Base-by-base conservation (phyloP, 2,329 filamentous ascomycete genomes). In the Colletotrichum graminicola region DNA sequence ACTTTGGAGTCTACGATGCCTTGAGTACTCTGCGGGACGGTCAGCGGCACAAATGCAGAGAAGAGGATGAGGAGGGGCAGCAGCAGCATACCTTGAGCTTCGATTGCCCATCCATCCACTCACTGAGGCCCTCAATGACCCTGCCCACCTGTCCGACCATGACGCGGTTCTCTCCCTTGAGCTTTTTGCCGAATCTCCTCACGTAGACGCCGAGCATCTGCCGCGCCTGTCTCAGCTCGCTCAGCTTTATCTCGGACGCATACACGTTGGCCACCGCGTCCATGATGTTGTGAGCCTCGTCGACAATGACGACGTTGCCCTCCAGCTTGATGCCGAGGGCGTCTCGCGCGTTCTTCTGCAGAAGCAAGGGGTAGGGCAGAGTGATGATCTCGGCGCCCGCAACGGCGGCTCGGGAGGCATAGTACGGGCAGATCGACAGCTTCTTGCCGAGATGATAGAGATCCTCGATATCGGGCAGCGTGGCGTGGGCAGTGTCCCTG, bases 231-330 rank as follows among this genome's bases (percentile, higher is more conserved):
- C 89, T 89, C 23, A 98, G 84, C 73, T 98, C 94, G 34, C 84
- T 84, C 5, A 97, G 83, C 2, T 89, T 89, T 26, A 98, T 87
- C 45, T 93, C 90, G 0, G 94, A 90, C 0, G 95, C 95, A 79
- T 98, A 91, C 43, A 97, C 96, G 56, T 91, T 92, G 21, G 94
- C 89, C 56, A 99, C 94, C 0, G 95, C 94, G 79, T 98, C 95
- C 92, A 98, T 97, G 63, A 99, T 89, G 78, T 99, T 99, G 79
- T 99, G 96, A 0, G 96, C 96, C 83, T 99, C 96, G 75, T 99
- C 96, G 59, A 99, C 93, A 34, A 99, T 93, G n/a, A 99, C 91
- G 0, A 99, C 86, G 77, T 97, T 96, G 6, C 91, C 90, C 76
- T 97, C 94, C 11, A 99, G 82, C 32, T 92, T 95, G 54, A 99